Conservation (phyloP, 2,329 filamentous ascomycete species). For the Dactylellina sp. region DNA sequence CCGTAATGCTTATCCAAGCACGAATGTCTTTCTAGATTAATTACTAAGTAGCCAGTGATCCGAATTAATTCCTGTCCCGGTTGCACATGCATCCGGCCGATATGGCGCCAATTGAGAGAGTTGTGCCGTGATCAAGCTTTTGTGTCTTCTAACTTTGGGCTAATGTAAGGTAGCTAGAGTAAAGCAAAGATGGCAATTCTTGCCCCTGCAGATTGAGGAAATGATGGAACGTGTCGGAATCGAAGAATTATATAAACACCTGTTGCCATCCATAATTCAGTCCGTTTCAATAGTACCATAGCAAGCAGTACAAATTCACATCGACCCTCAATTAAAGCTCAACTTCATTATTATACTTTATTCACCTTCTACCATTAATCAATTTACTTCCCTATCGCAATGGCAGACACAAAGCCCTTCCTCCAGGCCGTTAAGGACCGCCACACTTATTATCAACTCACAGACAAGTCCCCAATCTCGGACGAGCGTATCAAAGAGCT, state of each 20-base stretch:
- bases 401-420: conserved; percentile 64
- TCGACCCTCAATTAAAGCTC: no score
- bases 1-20: conserved; percentile 46
- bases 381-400: no score
- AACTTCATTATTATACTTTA: no score
- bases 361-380: no score
- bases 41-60: no score
- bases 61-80: no score
- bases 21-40: conserved; percentile 12
- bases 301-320: no score
- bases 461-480: conserved; percentile 72
- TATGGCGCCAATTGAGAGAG: conserved; percentile 39
- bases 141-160: not conserved
- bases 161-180: not conserved
- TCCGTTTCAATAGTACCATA: no score
- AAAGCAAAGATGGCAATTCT: not conserved
- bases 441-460: conserved; percentile 76
- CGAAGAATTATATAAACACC: conserved; percentile 11
- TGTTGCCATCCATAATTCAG: not conserved
- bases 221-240: not conserved
- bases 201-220: conserved; percentile 1
- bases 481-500: conserved; percentile 74
- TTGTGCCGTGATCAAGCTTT: conserved; percentile 44
- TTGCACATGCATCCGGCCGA: conserved; percentile 42
- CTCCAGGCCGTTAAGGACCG: conserved; percentile 75